A percentile compares a stretch with the other conserved stretches of the same genome.
Conservation (phyloP, 2,329 filamentous ascomycete species). For the Massarina eburnea region DNA sequence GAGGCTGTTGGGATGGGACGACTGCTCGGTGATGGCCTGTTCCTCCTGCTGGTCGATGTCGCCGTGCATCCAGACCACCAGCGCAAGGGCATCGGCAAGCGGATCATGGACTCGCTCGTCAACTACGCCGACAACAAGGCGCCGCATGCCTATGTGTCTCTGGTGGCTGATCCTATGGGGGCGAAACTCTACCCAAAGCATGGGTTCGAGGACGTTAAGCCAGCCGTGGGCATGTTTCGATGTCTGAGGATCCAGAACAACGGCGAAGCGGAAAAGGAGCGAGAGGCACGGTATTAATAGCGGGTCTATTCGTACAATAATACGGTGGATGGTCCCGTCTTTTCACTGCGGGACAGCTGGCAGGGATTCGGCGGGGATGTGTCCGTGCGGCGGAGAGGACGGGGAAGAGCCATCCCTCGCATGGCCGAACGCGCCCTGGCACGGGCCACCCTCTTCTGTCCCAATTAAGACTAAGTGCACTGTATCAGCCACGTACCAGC, state of each 20-base stretch:
- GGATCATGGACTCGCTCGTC: constrained; percentile 48
- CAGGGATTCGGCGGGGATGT: too few species aligned
- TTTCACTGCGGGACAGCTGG: too few species aligned
- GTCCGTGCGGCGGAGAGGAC: too few species aligned
- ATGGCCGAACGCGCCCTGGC: too few species aligned
- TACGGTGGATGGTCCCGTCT: too few species aligned
- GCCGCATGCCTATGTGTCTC: constrained; percentile 47
- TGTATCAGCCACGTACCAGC: too few species aligned
- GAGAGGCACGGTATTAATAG: constrained; percentile 2
- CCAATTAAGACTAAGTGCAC: too few species aligned
- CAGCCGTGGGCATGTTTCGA: constrained; percentile 35
- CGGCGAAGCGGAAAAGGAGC: constrained; percentile 7
- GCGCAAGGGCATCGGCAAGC: constrained; percentile 50
- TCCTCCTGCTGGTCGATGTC: constrained; percentile 56
- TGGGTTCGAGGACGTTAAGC: constrained; percentile 49
- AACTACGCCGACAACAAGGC: constrained; percentile 45
- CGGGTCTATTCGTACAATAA: too few species aligned
- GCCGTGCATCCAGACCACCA: constrained; percentile 54
- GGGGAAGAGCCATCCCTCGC: too few species aligned
- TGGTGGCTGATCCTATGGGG: constrained; percentile 51
- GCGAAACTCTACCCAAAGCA: constrained; percentile 50
- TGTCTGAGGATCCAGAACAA: constrained; percentile 19
- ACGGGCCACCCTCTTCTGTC: too few species aligned
- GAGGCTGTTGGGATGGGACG: constrained; percentile 53
- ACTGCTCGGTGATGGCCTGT: constrained; percentile 56